These are phyloP conservation scores for Zygotorulaspora florentina DNA, from an alignment of 805 yeast genomes.

Conservation along the genomic window DNA sequence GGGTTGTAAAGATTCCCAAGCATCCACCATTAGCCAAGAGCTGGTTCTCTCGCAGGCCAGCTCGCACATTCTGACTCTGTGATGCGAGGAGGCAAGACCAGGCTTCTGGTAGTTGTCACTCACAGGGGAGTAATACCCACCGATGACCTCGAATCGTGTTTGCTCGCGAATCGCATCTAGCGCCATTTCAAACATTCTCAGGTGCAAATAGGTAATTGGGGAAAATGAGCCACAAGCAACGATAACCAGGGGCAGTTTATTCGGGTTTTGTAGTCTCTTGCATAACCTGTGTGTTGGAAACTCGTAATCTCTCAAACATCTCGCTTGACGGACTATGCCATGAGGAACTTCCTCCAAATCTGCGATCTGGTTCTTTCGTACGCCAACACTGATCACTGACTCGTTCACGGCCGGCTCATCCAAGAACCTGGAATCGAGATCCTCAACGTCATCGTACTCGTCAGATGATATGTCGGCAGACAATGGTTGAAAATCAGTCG, in stretches of 20 bases:
- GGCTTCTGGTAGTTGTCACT: slow-evolving; percentile 88
- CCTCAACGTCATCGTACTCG: slow-evolving; percentile 34
- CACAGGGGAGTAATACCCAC: slow-evolving; percentile 95
- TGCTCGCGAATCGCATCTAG: slow-evolving; percentile 86
- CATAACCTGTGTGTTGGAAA: slow-evolving; percentile 89
- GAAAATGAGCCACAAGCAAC: slow-evolving; percentile 98
- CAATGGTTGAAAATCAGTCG: slow-evolving; percentile 55
- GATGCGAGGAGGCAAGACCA: slow-evolving; percentile 83
- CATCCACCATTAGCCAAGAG: slow-evolving; percentile 98
- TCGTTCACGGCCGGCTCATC: slow-evolving; percentile 5
- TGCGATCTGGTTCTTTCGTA: slow-evolving; percentile 63
- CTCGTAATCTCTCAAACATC: slow-evolving; percentile 56
- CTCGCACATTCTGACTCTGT: slow-evolving; percentile 97
- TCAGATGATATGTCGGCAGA: slow-evolving; percentile 44
- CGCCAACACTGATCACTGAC: slow-evolving; percentile 28
- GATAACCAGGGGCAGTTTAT: slow-evolving; percentile 83
- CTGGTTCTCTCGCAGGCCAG: slow-evolving; percentile 95
- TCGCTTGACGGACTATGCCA: slow-evolving; percentile 87
- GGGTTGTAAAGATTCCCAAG: slow-evolving; percentile 95
- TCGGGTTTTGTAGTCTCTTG: slow-evolving; percentile 60
- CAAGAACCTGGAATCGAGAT: slow-evolving; percentile 10
- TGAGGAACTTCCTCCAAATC: slow-evolving; percentile 96
- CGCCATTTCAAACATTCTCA: slow-evolving; percentile 99
- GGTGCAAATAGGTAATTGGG: slow-evolving; percentile 89
- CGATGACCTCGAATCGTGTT: slow-evolving; percentile 90